These are phyloP conservation scores for Phycomyces nitens DNA, from an alignment of 192 early-diverging fungal species.

Conservation along the genomic window DNA sequence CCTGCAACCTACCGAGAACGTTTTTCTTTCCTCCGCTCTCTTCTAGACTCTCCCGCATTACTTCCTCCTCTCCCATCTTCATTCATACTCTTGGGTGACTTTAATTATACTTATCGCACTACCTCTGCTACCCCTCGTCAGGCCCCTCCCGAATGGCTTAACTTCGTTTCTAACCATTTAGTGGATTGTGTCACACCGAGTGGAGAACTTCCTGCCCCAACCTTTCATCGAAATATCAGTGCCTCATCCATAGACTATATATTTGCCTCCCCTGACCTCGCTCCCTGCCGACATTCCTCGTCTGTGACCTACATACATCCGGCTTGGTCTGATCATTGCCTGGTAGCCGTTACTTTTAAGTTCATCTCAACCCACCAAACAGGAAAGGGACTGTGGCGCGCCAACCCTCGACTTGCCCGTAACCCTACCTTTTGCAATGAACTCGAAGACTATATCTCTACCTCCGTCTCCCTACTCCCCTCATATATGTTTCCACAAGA, in stretches of 20 bases:
- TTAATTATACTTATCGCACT: constrained; percentile 3
- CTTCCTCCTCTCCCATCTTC: background rate
- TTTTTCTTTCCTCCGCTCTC: background rate
- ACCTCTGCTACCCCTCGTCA: background rate
- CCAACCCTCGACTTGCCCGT: constrained; percentile 7
- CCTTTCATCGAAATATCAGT: background rate
- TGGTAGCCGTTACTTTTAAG: background rate
- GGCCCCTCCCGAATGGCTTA: background rate
- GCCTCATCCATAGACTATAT: constrained; percentile 27
- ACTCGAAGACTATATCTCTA: background rate
- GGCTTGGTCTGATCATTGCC: constrained; percentile 11
- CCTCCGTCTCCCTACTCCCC: background rate
- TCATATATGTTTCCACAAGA: background rate
- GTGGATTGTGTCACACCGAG: background rate
- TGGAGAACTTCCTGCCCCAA: background rate
- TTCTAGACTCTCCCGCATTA: background rate
- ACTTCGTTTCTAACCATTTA: background rate
- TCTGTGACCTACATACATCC: background rate
- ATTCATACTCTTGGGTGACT: background rate
- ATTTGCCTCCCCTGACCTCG: constrained; percentile 8
- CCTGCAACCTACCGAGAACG: background rate
- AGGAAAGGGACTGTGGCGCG: constrained; percentile 18
- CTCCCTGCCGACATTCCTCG: background rate
- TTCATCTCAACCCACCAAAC: background rate
- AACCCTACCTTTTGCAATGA: background rate